Evolutionary conservation across 2,329 filamentous ascomycete genomes (phyloP).

Genomic region (Xylariales sp.): DNA sequence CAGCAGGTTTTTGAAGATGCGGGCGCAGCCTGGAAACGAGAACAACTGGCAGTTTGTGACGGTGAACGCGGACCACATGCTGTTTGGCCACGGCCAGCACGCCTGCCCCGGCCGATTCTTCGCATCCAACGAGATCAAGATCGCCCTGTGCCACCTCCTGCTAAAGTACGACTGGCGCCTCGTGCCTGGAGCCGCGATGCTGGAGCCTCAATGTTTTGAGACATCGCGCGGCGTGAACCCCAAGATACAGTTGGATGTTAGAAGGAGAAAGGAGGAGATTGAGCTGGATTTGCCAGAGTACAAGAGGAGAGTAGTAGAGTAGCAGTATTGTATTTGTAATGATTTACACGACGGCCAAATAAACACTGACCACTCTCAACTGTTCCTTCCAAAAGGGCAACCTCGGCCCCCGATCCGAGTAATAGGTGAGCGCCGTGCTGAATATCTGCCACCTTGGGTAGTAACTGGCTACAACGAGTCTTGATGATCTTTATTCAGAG

Average conservation of each 20-base stretch:
- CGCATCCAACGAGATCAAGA: slow-evolving; percentile 31
- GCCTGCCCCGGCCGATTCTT: slow-evolving; percentile 28
- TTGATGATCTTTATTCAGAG: no score
- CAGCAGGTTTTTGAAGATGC: slow-evolving; percentile 22
- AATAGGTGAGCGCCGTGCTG: no score
- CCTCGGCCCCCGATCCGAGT: no score
- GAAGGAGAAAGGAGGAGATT: slow-evolving; percentile 22
- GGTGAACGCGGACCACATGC: slow-evolving; percentile 23
- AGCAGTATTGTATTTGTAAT: no score
- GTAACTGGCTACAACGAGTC: no score
- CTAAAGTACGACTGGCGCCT: slow-evolving; percentile 28
- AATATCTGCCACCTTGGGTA: no score
- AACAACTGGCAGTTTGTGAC: slow-evolving; percentile 31
- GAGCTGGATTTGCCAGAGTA: slow-evolving; percentile 16
- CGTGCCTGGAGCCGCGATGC: slow-evolving; percentile 17
- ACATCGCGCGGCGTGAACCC: slow-evolving; percentile 10
- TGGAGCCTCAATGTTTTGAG: slow-evolving; percentile 17
- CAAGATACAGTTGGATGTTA: slow-evolving; percentile 18
- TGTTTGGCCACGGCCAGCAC: slow-evolving; percentile 36
- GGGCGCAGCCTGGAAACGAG: slow-evolving; percentile 23
- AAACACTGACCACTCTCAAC: no score
- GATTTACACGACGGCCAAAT: no score
- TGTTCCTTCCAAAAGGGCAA: no score
- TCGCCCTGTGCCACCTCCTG: slow-evolving; percentile 19
- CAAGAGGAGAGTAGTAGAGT: no score